Evolutionary conservation across 129 eudicot genomes (phyloP).

Genomic region (Escallonia herrerae): DNA sequence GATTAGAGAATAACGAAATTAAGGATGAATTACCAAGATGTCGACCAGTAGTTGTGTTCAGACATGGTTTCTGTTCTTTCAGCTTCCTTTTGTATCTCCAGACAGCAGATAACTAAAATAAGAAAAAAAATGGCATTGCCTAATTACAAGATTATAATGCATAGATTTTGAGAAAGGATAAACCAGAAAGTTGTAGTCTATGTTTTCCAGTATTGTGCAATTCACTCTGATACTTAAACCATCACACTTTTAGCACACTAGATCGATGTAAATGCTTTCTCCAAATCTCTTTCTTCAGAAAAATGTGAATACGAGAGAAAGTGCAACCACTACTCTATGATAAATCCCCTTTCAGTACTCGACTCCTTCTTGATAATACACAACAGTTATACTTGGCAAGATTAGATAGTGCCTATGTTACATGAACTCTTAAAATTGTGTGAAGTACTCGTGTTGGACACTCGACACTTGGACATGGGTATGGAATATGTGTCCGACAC

Average conservation of each 20-base stretch:
- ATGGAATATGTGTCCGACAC: no score
- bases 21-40: slow-evolving; percentile 31
- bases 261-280: not conserved
- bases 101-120: slow-evolving; percentile 52
- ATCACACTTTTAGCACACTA: not conserved
- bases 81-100: slow-evolving; percentile 69
- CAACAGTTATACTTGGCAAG: no score
- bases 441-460: no score
- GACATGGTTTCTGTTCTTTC: slow-evolving; percentile 60
- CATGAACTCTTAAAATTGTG: no score
- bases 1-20: not conserved
- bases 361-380: no score
- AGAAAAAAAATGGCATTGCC: not conserved
- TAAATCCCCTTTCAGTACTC: no score
- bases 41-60: slow-evolving; percentile 24
- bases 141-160: not conserved
- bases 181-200: not conserved
- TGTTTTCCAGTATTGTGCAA: not conserved
- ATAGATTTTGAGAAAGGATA: not conserved
- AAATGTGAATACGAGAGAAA: not conserved
- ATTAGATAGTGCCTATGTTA: no score
- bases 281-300: not conserved
- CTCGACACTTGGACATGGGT: no score
- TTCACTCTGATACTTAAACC: not conserved
- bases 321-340: not conserved